A percentile compares a stretch with the other conserved stretches of the same genome.
Evolutionary conservation across 352 stramenopile genomes (phyloP).

Genomic region (Phytophthora melonis): DNA sequence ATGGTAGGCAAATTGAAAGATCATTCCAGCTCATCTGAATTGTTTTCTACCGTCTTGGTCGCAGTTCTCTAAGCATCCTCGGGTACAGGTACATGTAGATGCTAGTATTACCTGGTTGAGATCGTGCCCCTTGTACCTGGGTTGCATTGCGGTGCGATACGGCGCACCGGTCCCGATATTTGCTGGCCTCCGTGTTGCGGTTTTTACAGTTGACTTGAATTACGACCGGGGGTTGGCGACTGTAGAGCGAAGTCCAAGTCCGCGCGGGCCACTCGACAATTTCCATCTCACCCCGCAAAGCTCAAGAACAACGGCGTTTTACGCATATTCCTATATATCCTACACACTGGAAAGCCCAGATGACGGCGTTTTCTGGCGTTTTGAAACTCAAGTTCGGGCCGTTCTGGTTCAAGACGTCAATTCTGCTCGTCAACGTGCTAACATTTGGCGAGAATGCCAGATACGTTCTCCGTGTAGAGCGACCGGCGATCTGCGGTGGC

Average conservation of each 20-base stretch:
- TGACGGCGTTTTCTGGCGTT: constrained; percentile 10
- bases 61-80: too few species aligned
- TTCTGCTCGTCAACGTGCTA: constrained; percentile 22
- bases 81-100: too few species aligned
- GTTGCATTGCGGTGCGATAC: neutral
- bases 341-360: neutral
- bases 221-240: neutral
- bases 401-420: constrained; percentile 21
- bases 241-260: neutral
- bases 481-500: constrained; percentile 12
- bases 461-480: constrained; percentile 20
- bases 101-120: neutral
- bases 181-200: neutral
- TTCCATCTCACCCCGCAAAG: constrained; percentile 1
- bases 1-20: neutral
- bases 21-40: neutral
- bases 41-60: neutral
- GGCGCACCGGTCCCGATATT: neutral
- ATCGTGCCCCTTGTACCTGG: neutral
- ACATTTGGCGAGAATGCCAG: neutral
- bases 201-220: constrained; percentile 1
- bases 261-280: constrained; percentile 1
- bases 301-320: neutral
- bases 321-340: neutral
- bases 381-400: constrained; percentile 22